Percentiles rank a stretch among this genome's conserved stretches.
Conservation (phyloP, 23 red algal species). For the Agarophyton chilense region DNA sequence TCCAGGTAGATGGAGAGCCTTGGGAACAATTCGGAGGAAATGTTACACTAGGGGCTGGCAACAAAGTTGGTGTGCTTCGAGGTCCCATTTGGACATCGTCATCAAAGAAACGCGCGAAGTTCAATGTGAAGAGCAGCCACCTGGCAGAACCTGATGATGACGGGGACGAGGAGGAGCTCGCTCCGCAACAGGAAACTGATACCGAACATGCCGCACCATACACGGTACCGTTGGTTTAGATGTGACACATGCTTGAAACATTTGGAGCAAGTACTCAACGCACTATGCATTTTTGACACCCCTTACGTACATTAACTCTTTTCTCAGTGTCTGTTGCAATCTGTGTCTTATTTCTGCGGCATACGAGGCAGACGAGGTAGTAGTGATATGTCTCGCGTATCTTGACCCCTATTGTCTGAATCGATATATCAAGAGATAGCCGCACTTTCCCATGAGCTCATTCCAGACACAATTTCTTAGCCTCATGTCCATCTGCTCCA, state of each 20-base stretch:
- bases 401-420: no score
- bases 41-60: slow-evolving; percentile 52
- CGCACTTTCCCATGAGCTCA: no score
- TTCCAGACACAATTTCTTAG: no score
- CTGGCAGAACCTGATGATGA: not conserved
- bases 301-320: no score
- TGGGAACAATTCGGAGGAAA: slow-evolving; percentile 73
- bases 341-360: no score
- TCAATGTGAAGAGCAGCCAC: slow-evolving; percentile 15
- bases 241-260: no score
- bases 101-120: slow-evolving; percentile 54
- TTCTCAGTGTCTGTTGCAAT: no score
- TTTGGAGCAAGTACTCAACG: not conserved
- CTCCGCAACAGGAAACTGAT: not conserved
- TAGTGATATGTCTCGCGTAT: no score
- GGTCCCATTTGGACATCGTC: slow-evolving; percentile 41
- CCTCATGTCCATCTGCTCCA: no score
- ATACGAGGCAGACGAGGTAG: no score
- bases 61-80: slow-evolving; percentile 52
- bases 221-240: no score
- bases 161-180: not conserved
- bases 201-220: not conserved
- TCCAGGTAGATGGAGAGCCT: slow-evolving; percentile 92
- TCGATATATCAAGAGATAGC: no score
- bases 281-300: not conserved